These are phyloP conservation scores for Alisma plantagoaquatica DNA, from an alignment of 106 monocot species.

Conservation along the genomic window DNA sequence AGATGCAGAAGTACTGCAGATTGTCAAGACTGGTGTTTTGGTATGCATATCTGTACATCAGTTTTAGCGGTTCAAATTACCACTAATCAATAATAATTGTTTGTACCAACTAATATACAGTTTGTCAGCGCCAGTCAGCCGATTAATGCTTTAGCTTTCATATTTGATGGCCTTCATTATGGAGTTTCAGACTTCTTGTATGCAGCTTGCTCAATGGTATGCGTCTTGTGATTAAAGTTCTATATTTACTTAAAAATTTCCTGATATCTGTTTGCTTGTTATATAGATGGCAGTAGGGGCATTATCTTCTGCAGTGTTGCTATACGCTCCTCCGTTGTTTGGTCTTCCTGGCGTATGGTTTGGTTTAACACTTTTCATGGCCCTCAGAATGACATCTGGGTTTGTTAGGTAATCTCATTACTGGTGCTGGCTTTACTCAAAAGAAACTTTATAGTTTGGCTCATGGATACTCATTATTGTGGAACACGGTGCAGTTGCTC, in stretches of 20 bases:
- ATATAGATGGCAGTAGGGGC: conserved; percentile 61
- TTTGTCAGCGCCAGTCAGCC: conserved; percentile 96
- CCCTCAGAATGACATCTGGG: conserved; percentile 66
- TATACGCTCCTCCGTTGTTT: conserved; percentile 61
- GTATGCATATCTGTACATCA: conserved; percentile 24
- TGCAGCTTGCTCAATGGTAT: conserved; percentile 78
- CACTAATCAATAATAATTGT: background rate
- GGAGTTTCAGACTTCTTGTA: conserved; percentile 97
- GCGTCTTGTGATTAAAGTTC: background rate
- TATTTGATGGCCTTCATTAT: conserved; percentile 97
- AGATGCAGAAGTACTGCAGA: conserved; percentile 61
- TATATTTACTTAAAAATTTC: background rate
- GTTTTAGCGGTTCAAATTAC: background rate
- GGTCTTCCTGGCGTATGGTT: conserved; percentile 93
- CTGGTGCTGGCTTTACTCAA: too few relatives aligned
- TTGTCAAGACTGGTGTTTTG: conserved; percentile 65
- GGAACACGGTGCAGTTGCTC: too few relatives aligned
- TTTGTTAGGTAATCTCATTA: conserved; percentile 51
- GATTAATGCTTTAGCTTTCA: conserved; percentile 90
- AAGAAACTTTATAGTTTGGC: too few relatives aligned
- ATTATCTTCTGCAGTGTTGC: conserved; percentile 60
- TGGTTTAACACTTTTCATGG: conserved; percentile 91
- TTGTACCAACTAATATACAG: conserved; percentile 20
- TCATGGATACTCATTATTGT: too few relatives aligned
- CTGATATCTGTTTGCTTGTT: conserved; percentile 2